Evolutionary conservation across 768 basidiomycete species (phyloP).

Genomic region (Daedaleopsis nitida): DNA sequence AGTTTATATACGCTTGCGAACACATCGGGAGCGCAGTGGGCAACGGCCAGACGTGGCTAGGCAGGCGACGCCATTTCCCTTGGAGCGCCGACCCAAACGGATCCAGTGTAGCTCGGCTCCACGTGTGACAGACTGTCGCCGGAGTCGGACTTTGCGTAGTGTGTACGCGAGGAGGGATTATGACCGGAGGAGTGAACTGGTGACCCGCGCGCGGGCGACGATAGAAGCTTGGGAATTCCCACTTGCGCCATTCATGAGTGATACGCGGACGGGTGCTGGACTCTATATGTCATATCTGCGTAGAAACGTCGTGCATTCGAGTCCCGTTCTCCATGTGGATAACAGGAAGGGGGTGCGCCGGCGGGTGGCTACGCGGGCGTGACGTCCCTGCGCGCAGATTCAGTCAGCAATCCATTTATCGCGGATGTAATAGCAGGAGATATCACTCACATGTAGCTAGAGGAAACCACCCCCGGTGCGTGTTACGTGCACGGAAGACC

Average conservation of each 20-base stretch:
- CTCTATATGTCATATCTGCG: background rate
- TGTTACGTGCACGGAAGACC: background rate
- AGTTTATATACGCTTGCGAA: background rate
- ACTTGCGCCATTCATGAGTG: background rate
- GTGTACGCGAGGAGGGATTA: conserved; percentile 1
- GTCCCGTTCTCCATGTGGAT: background rate
- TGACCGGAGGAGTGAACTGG: conserved; percentile 2
- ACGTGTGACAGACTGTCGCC: conserved; percentile 13
- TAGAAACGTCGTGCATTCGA: background rate
- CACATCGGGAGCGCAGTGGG: too few species aligned
- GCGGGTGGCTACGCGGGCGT: too few species aligned
- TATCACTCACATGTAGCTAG: background rate
- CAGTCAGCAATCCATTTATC: too few species aligned
- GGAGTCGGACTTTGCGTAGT: conserved; percentile 3
- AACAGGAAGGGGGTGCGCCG: background rate
- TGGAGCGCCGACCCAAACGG: conserved; percentile 13
- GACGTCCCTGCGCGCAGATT: too few species aligned
- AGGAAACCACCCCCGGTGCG: background rate
- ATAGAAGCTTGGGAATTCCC: background rate
- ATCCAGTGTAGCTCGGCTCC: background rate
- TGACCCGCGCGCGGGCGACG: background rate
- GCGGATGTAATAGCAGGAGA: background rate
- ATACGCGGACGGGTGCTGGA: background rate
- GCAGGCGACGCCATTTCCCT: background rate
- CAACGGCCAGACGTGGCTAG: background rate